A percentile compares a stretch with the other conserved stretches of the same genome.
phyloP scores from a whole-genome alignment of 139 green algal genomes.

The Dunaliella primolecta region DNA sequence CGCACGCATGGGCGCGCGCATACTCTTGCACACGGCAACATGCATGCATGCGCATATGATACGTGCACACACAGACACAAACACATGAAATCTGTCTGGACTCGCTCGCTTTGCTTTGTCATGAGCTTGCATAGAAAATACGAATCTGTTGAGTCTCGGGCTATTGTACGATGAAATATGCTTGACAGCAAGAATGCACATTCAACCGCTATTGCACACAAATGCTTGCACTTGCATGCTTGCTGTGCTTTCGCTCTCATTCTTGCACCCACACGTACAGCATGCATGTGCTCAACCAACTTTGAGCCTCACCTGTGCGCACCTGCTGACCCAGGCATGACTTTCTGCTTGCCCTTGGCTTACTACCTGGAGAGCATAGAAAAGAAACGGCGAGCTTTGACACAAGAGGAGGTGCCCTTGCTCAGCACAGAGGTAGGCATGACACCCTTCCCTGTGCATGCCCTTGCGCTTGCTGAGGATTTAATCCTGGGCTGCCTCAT shows the following conservation, averaged over 20 bases:
- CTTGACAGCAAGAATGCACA: background rate
- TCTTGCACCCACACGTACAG: background rate
- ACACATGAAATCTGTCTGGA: background rate
- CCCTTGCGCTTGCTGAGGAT: no score
- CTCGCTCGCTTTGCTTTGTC: background rate
- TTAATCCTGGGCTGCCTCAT: no score
- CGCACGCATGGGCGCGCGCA: background rate
- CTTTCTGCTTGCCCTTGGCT: slow-evolving; percentile 55
- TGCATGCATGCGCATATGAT: no score
- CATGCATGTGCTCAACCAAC: background rate
- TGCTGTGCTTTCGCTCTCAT: background rate
- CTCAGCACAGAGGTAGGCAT: no score
- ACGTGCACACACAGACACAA: background rate
- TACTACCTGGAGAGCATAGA: slow-evolving; percentile 49
- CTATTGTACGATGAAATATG: background rate
- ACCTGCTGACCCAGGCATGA: slow-evolving; percentile 51
- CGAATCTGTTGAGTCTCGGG: background rate
- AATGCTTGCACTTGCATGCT: background rate
- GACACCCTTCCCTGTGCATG: no score
- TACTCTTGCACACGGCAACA: background rate
- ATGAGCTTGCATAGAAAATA: background rate
- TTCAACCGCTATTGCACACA: no score
- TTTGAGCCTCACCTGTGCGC: background rate
- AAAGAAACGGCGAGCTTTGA: slow-evolving; percentile 22
- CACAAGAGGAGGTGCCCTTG: slow-evolving; percentile 34